Evolutionary conservation across 768 basidiomycete species (phyloP), one percentile per base, ranked within the genome.

Genomic region (Tylopilus vinaceipallidus): DNA sequence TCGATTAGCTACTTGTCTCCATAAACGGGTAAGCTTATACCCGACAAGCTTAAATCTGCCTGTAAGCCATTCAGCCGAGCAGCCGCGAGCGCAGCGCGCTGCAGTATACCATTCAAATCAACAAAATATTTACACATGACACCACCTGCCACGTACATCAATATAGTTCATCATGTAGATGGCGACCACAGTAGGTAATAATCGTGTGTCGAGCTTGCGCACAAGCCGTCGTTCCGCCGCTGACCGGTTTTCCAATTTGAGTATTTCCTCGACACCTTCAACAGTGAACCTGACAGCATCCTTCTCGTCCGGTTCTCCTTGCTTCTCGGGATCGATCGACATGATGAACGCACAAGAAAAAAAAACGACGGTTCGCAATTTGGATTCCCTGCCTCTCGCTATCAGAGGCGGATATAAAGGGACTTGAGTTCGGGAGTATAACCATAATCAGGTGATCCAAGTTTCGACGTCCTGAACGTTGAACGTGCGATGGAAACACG

Each of bases 121-220:
- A 14, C 9, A 33, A 13, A 16, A 36, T 3, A 2, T 14, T 7
- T 35, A 3, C 10, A 11, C 24, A n/a, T n/a, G 10, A 4, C 22
- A 34, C 42, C n/a, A 36, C 24, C 37, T 2, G 23, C 34, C 3
- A 57, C 66, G 52, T 51, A 85, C 83, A 63, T 84, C 83, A 51
- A 86, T 83, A 55, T 82, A 84, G 56, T 85, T 86, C 80, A 84
- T 78, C 50, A 86, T 74, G 55, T 70, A 84, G 32, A 85, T 81
- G 45, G 82, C 46, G 16, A 82, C 69, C 29, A 86, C 76, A 0
- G 79, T 79, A 0, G 81, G 82, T 41, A 87, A 59, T 4, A 86
- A 64, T 27, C 82, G 71, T 50, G 58, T 62, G 54, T 85, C 84
- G 39, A 87, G 71, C 53, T 76, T 80, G 34, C 79, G 71, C 13